Percentiles rank a stretch among this genome's conserved stretches.
Conservation (phyloP, 768 basidiomycete species). For the Kwoniella shandongensis region DNA sequence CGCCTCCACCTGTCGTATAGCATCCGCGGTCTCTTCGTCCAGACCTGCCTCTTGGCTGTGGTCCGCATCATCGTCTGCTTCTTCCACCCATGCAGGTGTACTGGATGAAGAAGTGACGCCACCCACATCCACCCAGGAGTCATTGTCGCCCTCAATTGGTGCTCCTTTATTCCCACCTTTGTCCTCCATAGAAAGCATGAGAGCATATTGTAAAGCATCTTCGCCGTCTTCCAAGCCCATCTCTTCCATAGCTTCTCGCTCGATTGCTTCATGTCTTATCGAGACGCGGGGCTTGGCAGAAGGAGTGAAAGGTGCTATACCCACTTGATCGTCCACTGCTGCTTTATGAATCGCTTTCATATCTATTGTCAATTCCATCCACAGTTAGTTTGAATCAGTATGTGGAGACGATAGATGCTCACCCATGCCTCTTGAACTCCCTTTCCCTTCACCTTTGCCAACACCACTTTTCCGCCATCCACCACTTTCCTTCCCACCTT, state of each 20-base stretch:
- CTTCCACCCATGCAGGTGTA: not conserved
- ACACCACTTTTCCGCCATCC: slow-evolving; percentile 23
- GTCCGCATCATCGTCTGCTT: not conserved
- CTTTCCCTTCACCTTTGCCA: slow-evolving; percentile 27
- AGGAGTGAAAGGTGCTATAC: slow-evolving; percentile 17
- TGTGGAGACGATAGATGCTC: slow-evolving; percentile 6
- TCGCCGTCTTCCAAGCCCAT: slow-evolving; percentile 47
- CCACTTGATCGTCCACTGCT: slow-evolving; percentile 31
- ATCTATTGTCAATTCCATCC: slow-evolving; percentile 17
- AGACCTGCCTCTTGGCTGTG: slow-evolving; percentile 6
- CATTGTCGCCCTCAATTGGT: not conserved
- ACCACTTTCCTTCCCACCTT: slow-evolving; percentile 27
- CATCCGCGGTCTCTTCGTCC: slow-evolving; percentile 23
- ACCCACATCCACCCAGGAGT: not conserved
- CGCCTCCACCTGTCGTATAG: slow-evolving; percentile 31
- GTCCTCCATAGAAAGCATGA: slow-evolving; percentile 49
- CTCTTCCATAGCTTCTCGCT: slow-evolving; percentile 38
- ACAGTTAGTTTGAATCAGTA: not conserved
- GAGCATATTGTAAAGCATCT: slow-evolving; percentile 49
- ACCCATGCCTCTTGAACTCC: slow-evolving; percentile 17
- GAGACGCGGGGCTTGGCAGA: slow-evolving; percentile 3
- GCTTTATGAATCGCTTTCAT: slow-evolving; percentile 40
- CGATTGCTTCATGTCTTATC: slow-evolving; percentile 21
- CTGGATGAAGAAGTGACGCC: not conserved
- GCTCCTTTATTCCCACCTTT: not conserved